Evolutionary conservation across 2,329 filamentous ascomycete species (phyloP).

Genomic region (Colletotrichum tabaci): DNA sequence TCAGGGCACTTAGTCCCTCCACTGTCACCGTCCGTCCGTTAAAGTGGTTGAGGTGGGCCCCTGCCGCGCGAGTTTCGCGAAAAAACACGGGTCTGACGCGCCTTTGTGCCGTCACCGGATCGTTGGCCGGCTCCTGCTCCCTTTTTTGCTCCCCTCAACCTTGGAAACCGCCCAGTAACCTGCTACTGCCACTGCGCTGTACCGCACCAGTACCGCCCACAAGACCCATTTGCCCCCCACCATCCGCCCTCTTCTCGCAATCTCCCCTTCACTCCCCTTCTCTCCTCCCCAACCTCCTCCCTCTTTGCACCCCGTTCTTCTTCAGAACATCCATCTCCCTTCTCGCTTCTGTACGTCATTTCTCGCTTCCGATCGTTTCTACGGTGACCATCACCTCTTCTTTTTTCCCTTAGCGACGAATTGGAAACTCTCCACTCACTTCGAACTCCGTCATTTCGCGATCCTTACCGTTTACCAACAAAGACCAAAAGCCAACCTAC

Average conservation of each 20-base stretch:
- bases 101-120: constrained; percentile 15
- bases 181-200: neutral
- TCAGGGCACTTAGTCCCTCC: constrained; percentile 24
- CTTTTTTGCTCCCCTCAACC: neutral
- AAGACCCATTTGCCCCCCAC: constrained; percentile 7
- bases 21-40: neutral
- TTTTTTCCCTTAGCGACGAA: neutral
- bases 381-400: constrained; percentile 18
- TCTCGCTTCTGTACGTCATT: constrained; percentile 34
- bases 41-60: constrained; percentile 20
- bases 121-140: constrained; percentile 30
- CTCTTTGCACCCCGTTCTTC: constrained; percentile 2
- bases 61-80: constrained; percentile 31
- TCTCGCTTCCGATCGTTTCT: constrained; percentile 35
- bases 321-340: constrained; percentile 22
- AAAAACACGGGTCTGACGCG: constrained; percentile 41
- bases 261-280: constrained; percentile 17
- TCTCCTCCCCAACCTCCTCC: constrained; percentile 11
- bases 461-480: constrained; percentile 2
- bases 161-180: constrained; percentile 29
- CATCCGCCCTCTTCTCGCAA: constrained; percentile 16
- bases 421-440: constrained; percentile 43
- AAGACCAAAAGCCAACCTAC: neutral
- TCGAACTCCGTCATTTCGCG: constrained; percentile 16
- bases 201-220: constrained; percentile 2